Base-by-base conservation (phyloP, 2,329 filamentous ascomycete genomes). In the Penicillium oxalicum region DNA sequence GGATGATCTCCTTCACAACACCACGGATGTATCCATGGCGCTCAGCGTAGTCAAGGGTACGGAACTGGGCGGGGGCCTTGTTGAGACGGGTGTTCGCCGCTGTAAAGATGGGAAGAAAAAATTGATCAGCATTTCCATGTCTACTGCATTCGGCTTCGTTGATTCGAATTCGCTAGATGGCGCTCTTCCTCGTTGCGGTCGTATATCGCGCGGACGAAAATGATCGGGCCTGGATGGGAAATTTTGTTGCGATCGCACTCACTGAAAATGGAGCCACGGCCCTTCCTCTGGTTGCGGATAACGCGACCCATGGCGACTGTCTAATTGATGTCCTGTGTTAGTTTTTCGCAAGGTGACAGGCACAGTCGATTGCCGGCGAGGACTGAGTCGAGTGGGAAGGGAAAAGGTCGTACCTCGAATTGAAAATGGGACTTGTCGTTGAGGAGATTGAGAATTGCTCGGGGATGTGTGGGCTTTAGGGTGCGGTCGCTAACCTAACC, bases 1-100 rank as follows among this genome's bases (percentile, higher is more conserved):
- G 93, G 78, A 98, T 87, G 77, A 97, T 96, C 72, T 97, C 89
- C 84, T 93, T 95, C 73, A 98, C 91, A 61, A 97, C 83, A 78
- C 93, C 93, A 67, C 93, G 88, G 72, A 95, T 80, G 81, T 98
- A 98, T 69, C 93, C 93, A 83, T 97, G 91, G 73, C 88, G 84
- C 81, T 96, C 91, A 74, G 90, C 84, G 76, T 82, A 98, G 76
- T 98, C 93, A 83, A 96, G 88, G 67, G 83, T 88, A 77, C 93
- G 83, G 86, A 98, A 97, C 79, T 95, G 87, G 71, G 91, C 88
- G 61, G 88, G 87, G 59, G 86, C 83, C 84, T 97, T 96, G 81
- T 93, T 91, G 72, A 97, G 84, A 77, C 87, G 86, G 77, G 87
- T 90, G 78, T 87, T 82, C 75, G 86, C 83, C 77, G 83, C 83